A percentile compares a stretch with the other conserved stretches of the same genome.
Conservation (phyloP, 2,329 filamentous ascomycete genomes). For the Botrytis cinerea region DNA sequence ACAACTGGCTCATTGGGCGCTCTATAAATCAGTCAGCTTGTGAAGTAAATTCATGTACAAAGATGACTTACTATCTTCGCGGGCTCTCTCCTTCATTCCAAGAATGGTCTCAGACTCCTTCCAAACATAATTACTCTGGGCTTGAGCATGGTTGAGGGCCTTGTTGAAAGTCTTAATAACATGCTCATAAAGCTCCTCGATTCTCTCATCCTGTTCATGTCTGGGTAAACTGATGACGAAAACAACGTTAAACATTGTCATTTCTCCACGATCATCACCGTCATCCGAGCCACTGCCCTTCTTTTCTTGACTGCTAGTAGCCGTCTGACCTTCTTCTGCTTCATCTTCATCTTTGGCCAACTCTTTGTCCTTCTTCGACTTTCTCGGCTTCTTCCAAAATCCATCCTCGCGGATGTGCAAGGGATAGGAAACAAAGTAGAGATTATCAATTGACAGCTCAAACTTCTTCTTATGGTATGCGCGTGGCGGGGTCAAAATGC, state of each 20-base stretch:
- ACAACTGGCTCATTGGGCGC: slow-evolving; percentile 59
- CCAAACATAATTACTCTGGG: slow-evolving; percentile 87
- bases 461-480: slow-evolving; percentile 81
- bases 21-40: slow-evolving; percentile 37
- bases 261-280: slow-evolving; percentile 44
- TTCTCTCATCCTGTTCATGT: slow-evolving; percentile 70
- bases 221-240: slow-evolving; percentile 84
- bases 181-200: slow-evolving; percentile 83
- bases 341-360: slow-evolving; percentile 28
- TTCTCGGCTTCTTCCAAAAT: slow-evolving; percentile 66
- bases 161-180: slow-evolving; percentile 92
- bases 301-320: slow-evolving; percentile 24
- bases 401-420: slow-evolving; percentile 80
- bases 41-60: background rate
- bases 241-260: slow-evolving; percentile 98
- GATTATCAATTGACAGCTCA: slow-evolving; percentile 76
- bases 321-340: slow-evolving; percentile 21
- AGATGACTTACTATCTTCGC: slow-evolving; percentile 57
- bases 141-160: slow-evolving; percentile 89
- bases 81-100: slow-evolving; percentile 76
- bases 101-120: slow-evolving; percentile 84
- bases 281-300: slow-evolving; percentile 39
- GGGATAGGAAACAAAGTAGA: slow-evolving; percentile 80
- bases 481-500: slow-evolving; percentile 72
- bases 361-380: slow-evolving; percentile 42